Percentiles rank a stretch among this genome's conserved stretches.
Conservation (phyloP, 352 stramenopile species). For the Bremia lactucae region DNA sequence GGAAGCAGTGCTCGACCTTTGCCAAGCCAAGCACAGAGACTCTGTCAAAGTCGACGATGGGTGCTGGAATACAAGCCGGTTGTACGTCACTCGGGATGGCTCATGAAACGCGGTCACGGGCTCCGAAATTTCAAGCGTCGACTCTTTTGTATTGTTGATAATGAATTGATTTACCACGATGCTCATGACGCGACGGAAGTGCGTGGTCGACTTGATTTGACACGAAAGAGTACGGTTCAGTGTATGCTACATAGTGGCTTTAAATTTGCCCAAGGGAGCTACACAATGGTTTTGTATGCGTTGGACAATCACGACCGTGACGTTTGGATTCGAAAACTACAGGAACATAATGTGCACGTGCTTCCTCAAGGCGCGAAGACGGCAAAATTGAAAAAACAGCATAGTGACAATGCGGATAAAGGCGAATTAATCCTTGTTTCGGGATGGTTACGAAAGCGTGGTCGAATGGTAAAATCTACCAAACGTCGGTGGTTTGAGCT, state of each 20-base stretch:
- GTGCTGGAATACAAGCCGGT: constrained; percentile 78
- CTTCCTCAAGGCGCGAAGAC: constrained; percentile 44
- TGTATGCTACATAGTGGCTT: constrained; percentile 69
- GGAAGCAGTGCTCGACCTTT: constrained; percentile 32
- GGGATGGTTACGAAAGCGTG: constrained; percentile 76
- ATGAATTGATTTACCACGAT: constrained; percentile 81
- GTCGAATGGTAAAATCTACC: constrained; percentile 76
- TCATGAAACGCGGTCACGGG: constrained; percentile 76
- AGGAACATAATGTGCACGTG: constrained; percentile 58
- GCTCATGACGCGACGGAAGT: constrained; percentile 68
- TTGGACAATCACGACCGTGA: constrained; percentile 67
- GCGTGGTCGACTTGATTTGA: constrained; percentile 60
- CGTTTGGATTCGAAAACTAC: constrained; percentile 72
- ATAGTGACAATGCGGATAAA: constrained; percentile 39
- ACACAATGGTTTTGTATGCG: constrained; percentile 73
- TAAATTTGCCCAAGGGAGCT: constrained; percentile 57
- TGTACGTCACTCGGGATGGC: constrained; percentile 74
- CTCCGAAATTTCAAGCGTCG: constrained; percentile 79
- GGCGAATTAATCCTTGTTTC: constrained; percentile 52
- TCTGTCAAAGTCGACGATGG: constrained; percentile 34
- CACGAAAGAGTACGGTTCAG: constrained; percentile 49
- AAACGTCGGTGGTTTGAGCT: constrained; percentile 84
- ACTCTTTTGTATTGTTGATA: constrained; percentile 78
- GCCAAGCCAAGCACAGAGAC: constrained; percentile 35
- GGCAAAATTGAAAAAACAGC: constrained; percentile 42